phyloP scores from a whole-genome alignment of 2,329 filamentous ascomycete species.

The Grosmannia serpens region DNA sequence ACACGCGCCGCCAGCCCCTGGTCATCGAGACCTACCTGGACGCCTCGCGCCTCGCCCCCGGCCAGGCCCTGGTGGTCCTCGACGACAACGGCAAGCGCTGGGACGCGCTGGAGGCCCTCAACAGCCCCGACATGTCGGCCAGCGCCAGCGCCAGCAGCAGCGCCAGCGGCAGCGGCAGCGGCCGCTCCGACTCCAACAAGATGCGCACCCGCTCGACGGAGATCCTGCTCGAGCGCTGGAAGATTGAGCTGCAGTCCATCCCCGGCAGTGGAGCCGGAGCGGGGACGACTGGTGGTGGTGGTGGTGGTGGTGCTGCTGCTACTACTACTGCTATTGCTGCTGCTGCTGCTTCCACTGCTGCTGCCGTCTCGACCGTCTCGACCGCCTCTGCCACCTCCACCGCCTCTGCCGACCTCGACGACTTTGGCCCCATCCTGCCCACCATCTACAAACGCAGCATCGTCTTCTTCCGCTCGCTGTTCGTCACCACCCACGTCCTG shows the following conservation, averaged over 20 bases:
- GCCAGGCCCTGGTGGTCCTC: constrained; percentile 75
- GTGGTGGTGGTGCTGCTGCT: not conserved
- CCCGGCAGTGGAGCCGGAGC: constrained; percentile 14
- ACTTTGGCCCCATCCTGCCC: constrained; percentile 56
- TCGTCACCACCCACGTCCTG: constrained; percentile 67
- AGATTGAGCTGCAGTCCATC: constrained; percentile 62
- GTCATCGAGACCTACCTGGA: constrained; percentile 88
- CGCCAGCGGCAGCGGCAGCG: constrained; percentile 1
- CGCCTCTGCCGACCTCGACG: constrained; percentile 19
- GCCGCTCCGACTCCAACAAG: constrained; percentile 14
- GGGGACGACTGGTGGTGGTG: not conserved
- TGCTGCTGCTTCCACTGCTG: not conserved
- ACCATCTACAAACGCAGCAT: constrained; percentile 97
- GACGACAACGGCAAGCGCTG: constrained; percentile 86
- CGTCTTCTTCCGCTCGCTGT: constrained; percentile 83
- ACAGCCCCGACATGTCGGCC: constrained; percentile 44
- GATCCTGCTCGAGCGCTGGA: constrained; percentile 85
- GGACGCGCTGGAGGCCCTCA: constrained; percentile 80
- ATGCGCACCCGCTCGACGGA: constrained; percentile 35
- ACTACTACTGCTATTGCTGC: not conserved
- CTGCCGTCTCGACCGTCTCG: not conserved
- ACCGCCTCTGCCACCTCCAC: not conserved
- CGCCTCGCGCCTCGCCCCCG: constrained; percentile 63
- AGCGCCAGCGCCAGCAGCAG: constrained; percentile 25
- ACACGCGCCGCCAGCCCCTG: constrained; percentile 68